These are phyloP conservation scores for Globisporangium heterothallicum DNA, from an alignment of 352 stramenopile genomes.

Conservation along the genomic window DNA sequence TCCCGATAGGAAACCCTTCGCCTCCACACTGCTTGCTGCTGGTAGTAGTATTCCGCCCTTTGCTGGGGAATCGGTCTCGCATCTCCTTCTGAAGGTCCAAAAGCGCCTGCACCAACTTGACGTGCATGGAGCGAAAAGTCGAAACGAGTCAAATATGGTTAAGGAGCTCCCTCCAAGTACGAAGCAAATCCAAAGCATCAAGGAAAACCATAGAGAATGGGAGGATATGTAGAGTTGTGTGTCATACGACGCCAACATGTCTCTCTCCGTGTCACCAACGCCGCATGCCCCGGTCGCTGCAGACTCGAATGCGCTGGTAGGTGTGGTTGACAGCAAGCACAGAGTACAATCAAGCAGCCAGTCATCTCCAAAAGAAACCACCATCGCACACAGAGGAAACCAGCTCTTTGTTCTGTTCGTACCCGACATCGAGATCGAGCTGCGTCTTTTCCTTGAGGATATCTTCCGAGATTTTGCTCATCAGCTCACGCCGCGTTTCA, in stretches of 20 bases:
- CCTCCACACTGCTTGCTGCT: background rate
- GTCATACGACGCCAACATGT: slow-evolving; percentile 64
- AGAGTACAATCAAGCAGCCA: too few species aligned
- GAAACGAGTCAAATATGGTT: too few species aligned
- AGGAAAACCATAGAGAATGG: background rate
- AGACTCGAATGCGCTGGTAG: slow-evolving; percentile 10
- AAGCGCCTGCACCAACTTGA: slow-evolving; percentile 49
- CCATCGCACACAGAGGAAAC: too few species aligned
- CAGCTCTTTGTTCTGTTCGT: background rate
- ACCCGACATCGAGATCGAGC: slow-evolving; percentile 57
- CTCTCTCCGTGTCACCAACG: slow-evolving; percentile 24
- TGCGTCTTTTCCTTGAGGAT: slow-evolving; percentile 59
- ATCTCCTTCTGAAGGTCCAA: slow-evolving; percentile 52
- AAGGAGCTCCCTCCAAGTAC: too few species aligned
- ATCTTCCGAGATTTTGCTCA: slow-evolving; percentile 64
- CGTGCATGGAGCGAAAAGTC: slow-evolving; percentile 24
- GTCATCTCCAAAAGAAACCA: too few species aligned
- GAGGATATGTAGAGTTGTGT: slow-evolving; percentile 68
- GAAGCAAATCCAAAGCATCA: background rate
- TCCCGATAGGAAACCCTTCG: background rate
- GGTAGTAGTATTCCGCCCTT: too few species aligned
- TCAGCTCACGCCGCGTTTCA: slow-evolving; percentile 60
- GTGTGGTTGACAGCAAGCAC: too few species aligned
- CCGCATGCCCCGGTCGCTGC: background rate
- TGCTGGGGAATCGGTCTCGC: slow-evolving; percentile 29